A percentile compares a stretch with the other conserved stretches of the same genome.
Conservation (phyloP, 2,329 filamentous ascomycete genomes). For the Corniculantispora saksenae region DNA sequence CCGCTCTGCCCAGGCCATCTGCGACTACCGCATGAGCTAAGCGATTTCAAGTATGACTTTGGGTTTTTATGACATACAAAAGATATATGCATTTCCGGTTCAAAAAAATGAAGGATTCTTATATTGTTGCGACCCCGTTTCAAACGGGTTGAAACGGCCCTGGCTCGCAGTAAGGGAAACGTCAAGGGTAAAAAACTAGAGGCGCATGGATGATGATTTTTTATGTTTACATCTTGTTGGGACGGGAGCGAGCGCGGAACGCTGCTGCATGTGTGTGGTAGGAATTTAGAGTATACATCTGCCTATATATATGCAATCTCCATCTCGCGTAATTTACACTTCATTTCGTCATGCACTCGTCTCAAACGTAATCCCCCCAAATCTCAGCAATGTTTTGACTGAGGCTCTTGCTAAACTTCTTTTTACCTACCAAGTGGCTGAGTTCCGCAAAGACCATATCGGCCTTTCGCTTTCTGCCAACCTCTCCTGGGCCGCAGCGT, state of each 20-base stretch:
- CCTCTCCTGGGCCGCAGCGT: slow-evolving; percentile 49
- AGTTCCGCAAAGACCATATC: slow-evolving; percentile 62
- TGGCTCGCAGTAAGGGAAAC: slow-evolving; percentile 15
- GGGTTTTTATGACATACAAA: background rate
- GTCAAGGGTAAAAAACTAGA: slow-evolving; percentile 16
- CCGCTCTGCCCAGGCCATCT: slow-evolving; percentile 67
- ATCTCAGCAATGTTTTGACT: slow-evolving; percentile 72
- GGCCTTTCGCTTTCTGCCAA: slow-evolving; percentile 56
- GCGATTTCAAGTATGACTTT: background rate
- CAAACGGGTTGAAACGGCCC: background rate
- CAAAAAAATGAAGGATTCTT: slow-evolving; percentile 10
- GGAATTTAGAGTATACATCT: slow-evolving; percentile 8
- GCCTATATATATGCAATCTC: background rate
- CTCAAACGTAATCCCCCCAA: slow-evolving; percentile 55
- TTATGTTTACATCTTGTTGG: slow-evolving; percentile 2
- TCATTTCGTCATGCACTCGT: background rate
- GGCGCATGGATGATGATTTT: slow-evolving; percentile 19
- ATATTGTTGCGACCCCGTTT: slow-evolving; percentile 12
- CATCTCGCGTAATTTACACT: background rate
- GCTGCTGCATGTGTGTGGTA: background rate
- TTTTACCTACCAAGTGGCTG: slow-evolving; percentile 61
- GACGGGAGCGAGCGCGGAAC: background rate
- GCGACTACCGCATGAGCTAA: slow-evolving; percentile 79
- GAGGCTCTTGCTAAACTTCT: slow-evolving; percentile 65
- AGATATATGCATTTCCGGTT: slow-evolving; percentile 4